phyloP scores from a whole-genome alignment of 257 asterid species.

The Leptodermis oblonga region DNA sequence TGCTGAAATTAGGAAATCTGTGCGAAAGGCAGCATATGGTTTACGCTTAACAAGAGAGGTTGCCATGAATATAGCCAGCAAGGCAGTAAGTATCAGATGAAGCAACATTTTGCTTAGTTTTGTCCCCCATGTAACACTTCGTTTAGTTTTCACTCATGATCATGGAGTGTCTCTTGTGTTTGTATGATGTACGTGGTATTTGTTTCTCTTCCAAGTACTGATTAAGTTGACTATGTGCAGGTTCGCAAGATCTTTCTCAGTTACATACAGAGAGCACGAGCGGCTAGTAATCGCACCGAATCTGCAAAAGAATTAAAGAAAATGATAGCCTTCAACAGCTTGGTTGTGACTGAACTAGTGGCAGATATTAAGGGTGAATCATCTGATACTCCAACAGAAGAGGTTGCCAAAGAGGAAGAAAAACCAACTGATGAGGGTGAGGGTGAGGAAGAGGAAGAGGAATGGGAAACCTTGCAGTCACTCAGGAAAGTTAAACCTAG shows the following conservation, averaged over 20 bases:
- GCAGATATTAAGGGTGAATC: slow-evolving; percentile 93
- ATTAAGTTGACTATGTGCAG: slow-evolving; percentile 35
- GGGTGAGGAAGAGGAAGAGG: slow-evolving; percentile 74
- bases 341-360: slow-evolving; percentile 72
- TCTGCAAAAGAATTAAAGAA: slow-evolving; percentile 79
- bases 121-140: not conserved
- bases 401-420: slow-evolving; percentile 40
- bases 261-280: slow-evolving; percentile 78
- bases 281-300: slow-evolving; percentile 68
- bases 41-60: slow-evolving; percentile 86
- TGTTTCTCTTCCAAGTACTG: not conserved
- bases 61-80: slow-evolving; percentile 82
- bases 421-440: slow-evolving; percentile 40
- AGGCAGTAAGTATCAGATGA: slow-evolving; percentile 68
- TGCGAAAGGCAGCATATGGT: slow-evolving; percentile 91
- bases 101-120: not conserved
- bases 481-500: slow-evolving; percentile 57
- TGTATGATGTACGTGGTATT: not conserved
- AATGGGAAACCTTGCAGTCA: slow-evolving; percentile 82
- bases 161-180: not conserved
- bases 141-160: not conserved
- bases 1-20: slow-evolving; percentile 58
- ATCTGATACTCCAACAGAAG: slow-evolving; percentile 42
- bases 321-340: slow-evolving; percentile 76
- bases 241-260: slow-evolving; percentile 72